These are phyloP conservation scores for Chlorencoelia australis DNA, from an alignment of 2,329 filamentous ascomycete genomes.

Conservation along the genomic window DNA sequence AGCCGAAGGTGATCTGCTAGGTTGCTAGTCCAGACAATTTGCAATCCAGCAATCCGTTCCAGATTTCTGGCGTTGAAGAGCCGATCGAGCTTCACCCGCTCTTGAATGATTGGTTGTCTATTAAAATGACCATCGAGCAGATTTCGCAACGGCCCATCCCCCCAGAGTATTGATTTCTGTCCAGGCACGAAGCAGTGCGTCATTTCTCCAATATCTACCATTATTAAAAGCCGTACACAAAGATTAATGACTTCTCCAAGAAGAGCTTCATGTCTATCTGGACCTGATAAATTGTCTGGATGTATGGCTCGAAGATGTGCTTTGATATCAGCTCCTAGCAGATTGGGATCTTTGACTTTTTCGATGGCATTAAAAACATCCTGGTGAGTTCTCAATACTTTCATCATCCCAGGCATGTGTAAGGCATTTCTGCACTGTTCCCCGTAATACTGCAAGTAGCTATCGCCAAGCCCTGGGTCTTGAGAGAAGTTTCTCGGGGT, in stretches of 20 bases:
- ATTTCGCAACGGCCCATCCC: neutral
- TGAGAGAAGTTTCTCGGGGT: neutral
- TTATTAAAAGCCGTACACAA: neutral
- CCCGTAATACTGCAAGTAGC: slow-evolving; percentile 10
- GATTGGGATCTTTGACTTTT: neutral
- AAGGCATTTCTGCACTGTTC: slow-evolving; percentile 7
- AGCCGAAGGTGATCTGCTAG: slow-evolving; percentile 32
- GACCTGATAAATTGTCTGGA: neutral
- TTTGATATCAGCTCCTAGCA: neutral
- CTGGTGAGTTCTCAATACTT: slow-evolving; percentile 2
- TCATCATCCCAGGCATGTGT: slow-evolving; percentile 6
- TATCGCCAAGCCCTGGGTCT: neutral
- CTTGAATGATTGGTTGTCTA: neutral
- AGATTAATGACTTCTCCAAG: neutral
- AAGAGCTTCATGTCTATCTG: neutral
- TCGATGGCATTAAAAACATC: slow-evolving; percentile 3
- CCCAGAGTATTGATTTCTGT: neutral
- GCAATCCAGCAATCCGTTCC: slow-evolving; percentile 1
- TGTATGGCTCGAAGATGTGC: neutral
- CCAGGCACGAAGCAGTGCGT: neutral
- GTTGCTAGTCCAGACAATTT: slow-evolving; percentile 27
- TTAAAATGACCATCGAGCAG: neutral
- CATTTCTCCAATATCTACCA: neutral
- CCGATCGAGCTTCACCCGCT: neutral
- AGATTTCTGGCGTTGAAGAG: slow-evolving; percentile 1